Evolutionary conservation across 768 basidiomycete species (phyloP), one percentile per base, ranked within the genome.

Genomic region (Leccinum rimulosum): DNA sequence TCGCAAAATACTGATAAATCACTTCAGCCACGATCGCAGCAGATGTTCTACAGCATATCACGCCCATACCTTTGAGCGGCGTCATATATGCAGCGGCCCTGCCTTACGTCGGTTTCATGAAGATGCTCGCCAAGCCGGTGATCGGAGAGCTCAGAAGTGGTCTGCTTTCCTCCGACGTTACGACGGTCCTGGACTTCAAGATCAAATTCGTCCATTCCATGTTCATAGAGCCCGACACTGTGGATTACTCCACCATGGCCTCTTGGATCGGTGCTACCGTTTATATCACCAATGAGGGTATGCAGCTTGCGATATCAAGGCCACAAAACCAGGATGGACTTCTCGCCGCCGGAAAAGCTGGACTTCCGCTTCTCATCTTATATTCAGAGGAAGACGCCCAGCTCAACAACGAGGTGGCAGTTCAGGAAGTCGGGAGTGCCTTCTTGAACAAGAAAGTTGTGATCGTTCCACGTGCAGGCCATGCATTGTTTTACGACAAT

Each of bases 101-200:
- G 11, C 59, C 59, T 15, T 56, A 60, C 55, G 56, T 52, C 25
- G 59, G 59, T n/a, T 43, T 54, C 33, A 56, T 52, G 54, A 31
- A 45, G 19, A 19, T 15, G 4, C 40, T 60, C 4, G 59, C 30
- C 10, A 60, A 60, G 25, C 54, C 54, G 11, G 9, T 52, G 27
- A 7, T 60, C 2, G 59, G 31, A 31, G 30, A 51, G 8, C 59
- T 60, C 27, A 25, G 38, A 3, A 3, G 14, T 15, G 27, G 27
- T 1, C 10, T 60, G 4, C 8, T 52, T 2, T 60, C 59, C 9
- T 11, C 50, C 3, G 59, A 60, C 36, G 53, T 31, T 2, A 12
- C 38, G 14, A 36, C 33, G 2, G 40, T 55, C 7, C 12, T 60
- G 8, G 55, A 60, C 25, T 22, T 27, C n/a, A 51, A 50, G 27